Evolutionary conservation across 2,329 filamentous ascomycete genomes (phyloP).

Genomic region (Didymella lethalis): DNA sequence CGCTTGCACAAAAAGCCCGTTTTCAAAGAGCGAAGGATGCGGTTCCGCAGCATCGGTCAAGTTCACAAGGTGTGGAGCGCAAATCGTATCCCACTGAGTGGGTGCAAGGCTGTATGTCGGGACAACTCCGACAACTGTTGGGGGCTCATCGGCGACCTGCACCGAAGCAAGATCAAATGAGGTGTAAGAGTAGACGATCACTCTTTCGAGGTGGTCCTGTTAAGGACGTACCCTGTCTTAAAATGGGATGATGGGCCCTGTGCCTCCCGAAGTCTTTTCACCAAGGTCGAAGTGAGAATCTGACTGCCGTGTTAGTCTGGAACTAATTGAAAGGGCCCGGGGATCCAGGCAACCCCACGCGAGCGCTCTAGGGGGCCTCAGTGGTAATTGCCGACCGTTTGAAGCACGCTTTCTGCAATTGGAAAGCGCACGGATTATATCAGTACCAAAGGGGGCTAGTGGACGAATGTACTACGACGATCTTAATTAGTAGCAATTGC

Average conservation of each 20-base stretch:
- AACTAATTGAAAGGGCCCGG: background rate
- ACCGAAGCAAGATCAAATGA: background rate
- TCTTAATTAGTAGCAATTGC: background rate
- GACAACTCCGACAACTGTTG: background rate
- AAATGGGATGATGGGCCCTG: background rate
- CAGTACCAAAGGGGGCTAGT: background rate
- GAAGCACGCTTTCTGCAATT: background rate
- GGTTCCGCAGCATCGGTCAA: conserved; percentile 1
- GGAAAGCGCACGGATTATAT: background rate
- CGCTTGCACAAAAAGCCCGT: background rate
- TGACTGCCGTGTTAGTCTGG: background rate
- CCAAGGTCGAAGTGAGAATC: background rate
- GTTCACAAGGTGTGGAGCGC: background rate
- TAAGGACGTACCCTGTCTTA: background rate
- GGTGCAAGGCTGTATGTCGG: background rate
- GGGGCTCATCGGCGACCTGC: background rate
- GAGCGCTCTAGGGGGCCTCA: background rate
- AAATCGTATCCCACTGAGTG: background rate
- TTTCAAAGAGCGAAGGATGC: background rate
- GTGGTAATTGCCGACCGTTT: background rate
- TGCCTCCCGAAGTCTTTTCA: background rate
- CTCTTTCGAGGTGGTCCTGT: background rate
- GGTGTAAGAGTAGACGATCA: background rate
- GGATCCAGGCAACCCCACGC: background rate
- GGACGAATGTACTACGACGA: background rate